Evolutionary conservation across 257 asterid species (phyloP), one percentile per base, ranked within the genome.

Genomic region (Penstemon davidsonii): DNA sequence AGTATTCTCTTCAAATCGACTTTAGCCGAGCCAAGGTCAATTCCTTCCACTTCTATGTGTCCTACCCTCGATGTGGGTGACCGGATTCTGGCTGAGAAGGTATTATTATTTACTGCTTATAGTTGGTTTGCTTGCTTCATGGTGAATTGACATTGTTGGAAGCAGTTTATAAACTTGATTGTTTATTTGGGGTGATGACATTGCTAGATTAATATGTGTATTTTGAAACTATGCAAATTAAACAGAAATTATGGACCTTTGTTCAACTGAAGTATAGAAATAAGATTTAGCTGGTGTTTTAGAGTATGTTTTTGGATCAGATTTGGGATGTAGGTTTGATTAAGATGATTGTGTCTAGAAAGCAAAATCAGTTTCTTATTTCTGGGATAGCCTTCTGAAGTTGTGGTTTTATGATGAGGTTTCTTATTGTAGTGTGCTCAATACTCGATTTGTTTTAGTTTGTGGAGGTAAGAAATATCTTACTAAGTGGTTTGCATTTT

Each of bases 1-100:
- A 83, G 86, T 40, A 75, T 94, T 52, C 67, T 94, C 74, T 94
- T 87, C 70, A 87, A 80, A 76, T 94, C 99, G 7, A 77, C 89
- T 51, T 69, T 94, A 82, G 99, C 99, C 0, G 97, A 90, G 85
- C 97, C 99, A 3, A 88, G 97, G 87, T 91, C 97, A 11, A 94
- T 94, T 73, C 96, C 97, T 18, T 87, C 99, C 9, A 68, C 88
- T 46, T 94, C 99, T 38, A 94, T 94, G 99, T 84, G 44, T 73
- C 99, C 99, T 42, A 94, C 99, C 47, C 92, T 94, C 37, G 92
- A 87, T 69, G 95, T 80, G 33, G 99, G 97, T 11, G 99, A 94
- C 41, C 81, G 99, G 47, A 79, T 94, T 72, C 68, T 94, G 51
- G 87, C 99, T 8, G 99, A 94, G 85, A 94, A 94, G 97, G 60